Percentiles rank a stretch among this genome's conserved stretches.
Conservation (phyloP, 495 filamentous ascomycete species). For the Aspergillus nanangensis region DNA sequence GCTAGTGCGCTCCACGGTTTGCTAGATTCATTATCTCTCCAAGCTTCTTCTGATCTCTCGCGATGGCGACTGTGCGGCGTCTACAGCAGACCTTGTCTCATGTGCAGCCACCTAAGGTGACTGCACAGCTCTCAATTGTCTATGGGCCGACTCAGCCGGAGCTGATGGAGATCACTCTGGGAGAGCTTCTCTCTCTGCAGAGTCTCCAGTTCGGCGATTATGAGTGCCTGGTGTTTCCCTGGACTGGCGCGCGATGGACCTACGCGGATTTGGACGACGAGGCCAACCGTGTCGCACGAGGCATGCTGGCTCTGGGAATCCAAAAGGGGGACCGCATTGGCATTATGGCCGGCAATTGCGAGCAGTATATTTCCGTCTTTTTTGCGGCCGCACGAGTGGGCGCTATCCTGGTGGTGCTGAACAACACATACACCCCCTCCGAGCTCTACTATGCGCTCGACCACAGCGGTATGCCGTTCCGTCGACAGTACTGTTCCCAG, state of each 20-base stretch:
- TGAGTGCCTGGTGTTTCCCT: conserved; percentile 61
- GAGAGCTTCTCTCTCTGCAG: conserved; percentile 58
- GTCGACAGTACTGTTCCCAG: too few species aligned
- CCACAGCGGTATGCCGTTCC: conserved; percentile 48
- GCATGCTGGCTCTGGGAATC: conserved; percentile 55
- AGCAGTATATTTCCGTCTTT: conserved; percentile 64
- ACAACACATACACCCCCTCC: conserved; percentile 65
- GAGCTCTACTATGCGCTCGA: conserved; percentile 61
- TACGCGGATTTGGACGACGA: conserved; percentile 60
- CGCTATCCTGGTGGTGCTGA: conserved; percentile 62
- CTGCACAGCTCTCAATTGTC: conserved; percentile 45
- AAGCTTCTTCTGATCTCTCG: background rate
- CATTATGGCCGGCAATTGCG: conserved; percentile 69
- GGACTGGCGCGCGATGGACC: conserved; percentile 63
- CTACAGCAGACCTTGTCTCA: conserved; percentile 38
- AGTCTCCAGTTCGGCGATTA: conserved; percentile 53
- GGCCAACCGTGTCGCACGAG: conserved; percentile 53
- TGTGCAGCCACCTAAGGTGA: conserved; percentile 16
- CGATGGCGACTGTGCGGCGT: conserved; percentile 31
- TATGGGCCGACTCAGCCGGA: conserved; percentile 55
- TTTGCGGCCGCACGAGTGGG: conserved; percentile 65
- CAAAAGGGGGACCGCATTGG: conserved; percentile 60
- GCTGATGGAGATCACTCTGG: conserved; percentile 57
- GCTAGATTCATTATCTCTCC: background rate
- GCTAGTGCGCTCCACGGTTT: background rate